phyloP scores from a whole-genome alignment of 2,329 filamentous ascomycete species.

The Sporothrix luriei region DNA sequence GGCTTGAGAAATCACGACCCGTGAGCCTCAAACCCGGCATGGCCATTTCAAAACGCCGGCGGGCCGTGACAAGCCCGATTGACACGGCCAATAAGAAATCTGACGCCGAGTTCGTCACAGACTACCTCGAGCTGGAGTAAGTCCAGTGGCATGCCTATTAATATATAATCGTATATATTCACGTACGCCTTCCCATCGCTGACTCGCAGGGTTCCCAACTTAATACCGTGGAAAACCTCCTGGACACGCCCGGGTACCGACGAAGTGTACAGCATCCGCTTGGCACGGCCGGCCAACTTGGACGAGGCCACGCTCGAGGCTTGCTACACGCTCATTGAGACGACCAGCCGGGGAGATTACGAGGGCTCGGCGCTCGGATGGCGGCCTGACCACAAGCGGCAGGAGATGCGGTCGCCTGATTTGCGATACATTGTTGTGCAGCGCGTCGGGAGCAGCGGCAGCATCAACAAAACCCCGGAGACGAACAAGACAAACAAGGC shows the following conservation, averaged over 20 bases:
- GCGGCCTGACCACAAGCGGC: constrained; percentile 61
- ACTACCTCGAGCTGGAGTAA: constrained; percentile 54
- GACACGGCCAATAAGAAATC: constrained; percentile 53
- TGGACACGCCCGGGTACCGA: constrained; percentile 58
- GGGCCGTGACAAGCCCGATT: constrained; percentile 45
- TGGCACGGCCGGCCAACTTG: constrained; percentile 49
- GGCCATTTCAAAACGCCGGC: constrained; percentile 31
- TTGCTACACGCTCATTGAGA: constrained; percentile 61
- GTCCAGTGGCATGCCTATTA: constrained; percentile 32
- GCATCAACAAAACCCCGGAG: background rate
- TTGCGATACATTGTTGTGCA: constrained; percentile 68
- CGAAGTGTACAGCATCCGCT: constrained; percentile 48
- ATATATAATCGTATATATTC: background rate
- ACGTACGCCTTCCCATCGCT: background rate
- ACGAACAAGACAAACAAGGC: background rate
- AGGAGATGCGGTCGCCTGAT: constrained; percentile 68
- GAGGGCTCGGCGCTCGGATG: constrained; percentile 64
- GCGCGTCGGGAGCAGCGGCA: background rate
- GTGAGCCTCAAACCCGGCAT: constrained; percentile 19
- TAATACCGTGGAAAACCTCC: constrained; percentile 38
- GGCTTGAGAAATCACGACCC: background rate
- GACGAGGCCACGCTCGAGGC: constrained; percentile 50
- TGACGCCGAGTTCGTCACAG: constrained; percentile 52
- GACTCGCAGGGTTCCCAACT: constrained; percentile 17
- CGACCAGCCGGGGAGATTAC: constrained; percentile 67